These are phyloP conservation scores for Colletotrichum cuscutae DNA, from an alignment of 2,329 filamentous ascomycete species.

Conservation along the genomic window DNA sequence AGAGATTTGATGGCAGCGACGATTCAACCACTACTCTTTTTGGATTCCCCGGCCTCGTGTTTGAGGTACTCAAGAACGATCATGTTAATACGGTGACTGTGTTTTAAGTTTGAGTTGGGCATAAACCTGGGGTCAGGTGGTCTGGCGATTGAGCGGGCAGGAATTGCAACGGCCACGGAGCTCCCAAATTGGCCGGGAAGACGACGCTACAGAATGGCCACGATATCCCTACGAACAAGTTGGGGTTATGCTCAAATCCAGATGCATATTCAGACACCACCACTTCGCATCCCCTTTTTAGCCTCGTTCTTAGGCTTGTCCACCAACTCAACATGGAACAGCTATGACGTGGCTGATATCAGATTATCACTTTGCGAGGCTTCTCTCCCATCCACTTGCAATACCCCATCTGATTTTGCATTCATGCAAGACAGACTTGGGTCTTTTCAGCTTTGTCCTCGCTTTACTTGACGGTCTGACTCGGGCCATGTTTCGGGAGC, in stretches of 20 bases:
- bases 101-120: slow-evolving; percentile 63
- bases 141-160: slow-evolving; percentile 7
- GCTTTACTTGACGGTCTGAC: slow-evolving; percentile 27
- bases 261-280: slow-evolving; percentile 23
- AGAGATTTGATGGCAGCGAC: slow-evolving; percentile 63
- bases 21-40: slow-evolving; percentile 84
- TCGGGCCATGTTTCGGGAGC: slow-evolving; percentile 31
- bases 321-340: slow-evolving; percentile 32
- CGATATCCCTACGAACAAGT: slow-evolving; percentile 26
- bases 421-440: slow-evolving; percentile 31
- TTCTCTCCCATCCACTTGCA: slow-evolving; percentile 22
- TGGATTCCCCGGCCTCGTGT: slow-evolving; percentile 92
- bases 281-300: background rate
- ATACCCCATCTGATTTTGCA: slow-evolving; percentile 28
- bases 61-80: slow-evolving; percentile 95
- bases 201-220: slow-evolving; percentile 21
- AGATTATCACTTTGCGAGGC: slow-evolving; percentile 19
- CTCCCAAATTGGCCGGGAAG: slow-evolving; percentile 11
- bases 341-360: slow-evolving; percentile 23
- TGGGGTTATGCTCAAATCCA: slow-evolving; percentile 31
- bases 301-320: slow-evolving; percentile 19
- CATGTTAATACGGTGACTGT: slow-evolving; percentile 90
- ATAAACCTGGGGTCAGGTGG: slow-evolving; percentile 23
- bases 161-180: background rate
- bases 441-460: slow-evolving; percentile 34